phyloP scores from a whole-genome alignment of 192 early-diverging fungal species.

The Entomortierella chlamydospora region DNA sequence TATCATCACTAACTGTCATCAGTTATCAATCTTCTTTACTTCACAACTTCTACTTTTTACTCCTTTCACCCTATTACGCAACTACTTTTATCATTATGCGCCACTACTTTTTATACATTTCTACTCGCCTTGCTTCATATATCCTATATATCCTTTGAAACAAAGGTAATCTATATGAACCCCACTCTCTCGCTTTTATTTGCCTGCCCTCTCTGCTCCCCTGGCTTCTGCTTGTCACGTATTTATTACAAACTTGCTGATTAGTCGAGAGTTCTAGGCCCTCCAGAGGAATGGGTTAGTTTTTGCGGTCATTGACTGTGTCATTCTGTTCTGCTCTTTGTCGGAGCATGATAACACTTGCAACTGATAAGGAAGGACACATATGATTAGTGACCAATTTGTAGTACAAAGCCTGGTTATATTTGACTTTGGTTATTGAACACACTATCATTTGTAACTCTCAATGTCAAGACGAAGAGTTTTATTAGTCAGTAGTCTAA shows the following conservation, averaged over 20 bases:
- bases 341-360: conserved; percentile 6
- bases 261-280: conserved; percentile 1
- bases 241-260: no score
- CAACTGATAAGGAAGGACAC: conserved; percentile 3
- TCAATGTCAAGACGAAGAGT: conserved; percentile 1
- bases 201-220: conserved; percentile 6
- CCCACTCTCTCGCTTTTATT: no score
- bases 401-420: neutral
- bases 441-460: conserved; percentile 4
- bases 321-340: neutral
- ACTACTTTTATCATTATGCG: no score
- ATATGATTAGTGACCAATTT: neutral
- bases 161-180: no score
- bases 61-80: no score
- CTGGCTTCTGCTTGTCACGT: neutral
- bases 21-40: no score
- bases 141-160: no score
- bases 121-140: no score
- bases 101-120: no score
- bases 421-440: neutral
- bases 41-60: no score
- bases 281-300: conserved; percentile 5
- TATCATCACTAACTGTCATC: no score
- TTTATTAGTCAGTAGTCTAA: neutral
- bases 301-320: conserved; percentile 1